Base-by-base conservation (phyloP, 306 rosid species). In the Geum urbanum region DNA sequence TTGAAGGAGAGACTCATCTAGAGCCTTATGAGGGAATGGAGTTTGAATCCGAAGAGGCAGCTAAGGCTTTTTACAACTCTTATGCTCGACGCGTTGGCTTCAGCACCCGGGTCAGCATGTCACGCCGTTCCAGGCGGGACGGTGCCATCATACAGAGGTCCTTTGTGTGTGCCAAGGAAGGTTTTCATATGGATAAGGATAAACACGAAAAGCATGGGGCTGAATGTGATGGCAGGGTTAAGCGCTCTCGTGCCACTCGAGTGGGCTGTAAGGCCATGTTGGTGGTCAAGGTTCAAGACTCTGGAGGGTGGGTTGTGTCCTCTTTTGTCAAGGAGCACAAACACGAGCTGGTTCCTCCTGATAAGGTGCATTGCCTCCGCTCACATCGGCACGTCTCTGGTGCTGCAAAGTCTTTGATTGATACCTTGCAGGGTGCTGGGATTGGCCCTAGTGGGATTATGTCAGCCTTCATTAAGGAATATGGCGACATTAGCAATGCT, bases 91-190 rank as follows among this genome's bases (percentile, higher is more conserved):
- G 89, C 32, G 48, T 77, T 64, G 86, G 84, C 63, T 85, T 85
- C 61, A 82, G 83, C 60, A 82, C 84, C 3, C 73, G 84, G 32
- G 86, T 82, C 67, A 85, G 86, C 74, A 82, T 82, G 84, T 82
- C 89, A 19, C 78, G 84, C 3, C 79, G 83, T 73, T 85, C 83
- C 60, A 79, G 81, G 67, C 84, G 81, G 0, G 89, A 85, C 20
- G 86, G 86, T 50, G 84, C 84, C 61, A 85, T 85, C 77, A 85
- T 85, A 71, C 86, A 82, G 75, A 82, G 89, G 76, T 79, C 86
- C 19, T 85, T 82, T 54, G 84, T 82, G n/a, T 85, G 89, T 61
- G 84, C 86, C 63, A 82, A 72, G 72, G 81, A 85, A 73, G 89
- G 89, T 40, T 85, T 85, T 68, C 79, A 84, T 20, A 78, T 72